Evolutionary conservation across 2,329 filamentous ascomycete species (phyloP), one percentile per base, ranked within the genome.

Genomic region (Venturiaceae sp.): DNA sequence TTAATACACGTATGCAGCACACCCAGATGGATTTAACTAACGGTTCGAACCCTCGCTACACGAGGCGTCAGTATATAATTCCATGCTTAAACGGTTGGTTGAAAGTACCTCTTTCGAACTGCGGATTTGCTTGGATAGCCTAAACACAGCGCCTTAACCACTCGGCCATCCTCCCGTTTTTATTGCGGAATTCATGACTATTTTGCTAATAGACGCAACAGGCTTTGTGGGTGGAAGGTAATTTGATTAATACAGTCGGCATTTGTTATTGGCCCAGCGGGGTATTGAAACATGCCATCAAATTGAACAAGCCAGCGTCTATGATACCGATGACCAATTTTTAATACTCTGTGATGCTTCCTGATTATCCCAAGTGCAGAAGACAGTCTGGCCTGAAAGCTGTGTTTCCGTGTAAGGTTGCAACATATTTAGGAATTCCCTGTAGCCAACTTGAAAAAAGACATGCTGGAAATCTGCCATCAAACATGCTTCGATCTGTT

Each of bases 131-230:
- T 30, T 34, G 2, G 39, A 28, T n/a, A 58, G 46, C 57, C 57
- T 58, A 58, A 58, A 58, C 57, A 58, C 57, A 58, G 57, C 57
- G 57, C 57, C 57, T 58, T 58, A 58, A 58, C 57, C 57, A 58
- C 57, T 58, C 57, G 57, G 57, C 57, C 57, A 58, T 58, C 55
- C 55, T 58, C 55, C 55, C 55, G n/a, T n/a, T n/a, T n/a, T n/a
- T n/a, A n/a, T n/a, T n/a, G n/a, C n/a, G n/a, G n/a, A n/a, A n/a
- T n/a, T n/a, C n/a, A n/a, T n/a, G n/a, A n/a, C n/a, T n/a, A n/a
- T n/a, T n/a, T n/a, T n/a, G n/a, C n/a, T n/a, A n/a, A n/a, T n/a
- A n/a, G n/a, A n/a, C n/a, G n/a, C n/a, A n/a, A n/a, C n/a, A n/a
- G n/a, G n/a, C n/a, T 26, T 3, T 26, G 41, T 46, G 13, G 5